Percentiles rank a stretch among this genome's conserved stretches.
These are phyloP conservation scores for Fraxinus floribunda DNA, from an alignment of 305 asterid species.

Conservation along the genomic window DNA sequence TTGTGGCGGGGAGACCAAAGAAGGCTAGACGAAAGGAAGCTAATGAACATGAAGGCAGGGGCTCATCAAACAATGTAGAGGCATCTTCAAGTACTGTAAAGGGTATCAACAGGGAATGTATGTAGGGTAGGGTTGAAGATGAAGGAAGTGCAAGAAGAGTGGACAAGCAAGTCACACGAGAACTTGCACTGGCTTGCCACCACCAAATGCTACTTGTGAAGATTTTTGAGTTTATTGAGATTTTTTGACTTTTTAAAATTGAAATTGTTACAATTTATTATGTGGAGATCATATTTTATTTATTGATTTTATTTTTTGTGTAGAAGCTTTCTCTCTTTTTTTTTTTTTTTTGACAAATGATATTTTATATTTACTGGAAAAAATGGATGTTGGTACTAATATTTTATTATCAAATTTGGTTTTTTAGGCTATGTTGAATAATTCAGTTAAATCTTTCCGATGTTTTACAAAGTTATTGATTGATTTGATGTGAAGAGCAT, in stretches of 20 bases:
- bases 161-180: background rate
- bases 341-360: too few relatives aligned
- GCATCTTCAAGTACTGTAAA: too few relatives aligned
- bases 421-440: slow-evolving; percentile 71
- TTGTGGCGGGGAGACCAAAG: background rate
- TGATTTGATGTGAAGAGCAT: slow-evolving; percentile 66
- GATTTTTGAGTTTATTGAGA: background rate
- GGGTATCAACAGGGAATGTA: background rate
- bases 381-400: slow-evolving; percentile 35
- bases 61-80: too few relatives aligned
- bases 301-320: too few relatives aligned
- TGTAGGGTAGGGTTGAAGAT: background rate
- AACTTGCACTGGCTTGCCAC: background rate
- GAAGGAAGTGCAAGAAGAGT: background rate
- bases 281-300: too few relatives aligned
- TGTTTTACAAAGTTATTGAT: slow-evolving; percentile 65
- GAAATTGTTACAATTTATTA: too few relatives aligned
- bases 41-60: background rate
- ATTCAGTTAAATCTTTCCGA: slow-evolving; percentile 55
- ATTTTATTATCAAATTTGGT: slow-evolving; percentile 58
- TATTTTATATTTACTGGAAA: slow-evolving; percentile 12
- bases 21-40: background rate
- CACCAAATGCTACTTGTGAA: background rate
- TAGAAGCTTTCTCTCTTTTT: too few relatives aligned
- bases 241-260: too few relatives aligned